These are phyloP conservation scores for Chloranthus sessilifolius DNA, from an alignment of 164 flowering plant genomes.

Conservation along the genomic window DNA sequence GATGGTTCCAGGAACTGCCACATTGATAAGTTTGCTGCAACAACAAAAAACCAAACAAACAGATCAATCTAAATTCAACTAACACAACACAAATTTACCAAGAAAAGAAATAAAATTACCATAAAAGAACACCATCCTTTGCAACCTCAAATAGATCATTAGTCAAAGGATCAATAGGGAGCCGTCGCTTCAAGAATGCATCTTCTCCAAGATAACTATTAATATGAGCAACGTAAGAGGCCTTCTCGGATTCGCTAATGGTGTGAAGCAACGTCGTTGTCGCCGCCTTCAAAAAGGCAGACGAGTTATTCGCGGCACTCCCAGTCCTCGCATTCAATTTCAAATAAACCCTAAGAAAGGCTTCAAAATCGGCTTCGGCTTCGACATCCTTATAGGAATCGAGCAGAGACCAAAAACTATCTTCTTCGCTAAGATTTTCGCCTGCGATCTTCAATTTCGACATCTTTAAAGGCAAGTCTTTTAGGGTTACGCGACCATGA, in stretches of 20 bases:
- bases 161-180: slow-evolving; percentile 72
- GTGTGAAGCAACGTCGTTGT: slow-evolving; percentile 86
- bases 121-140: slow-evolving; percentile 87
- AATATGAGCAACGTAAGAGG: slow-evolving; percentile 81
- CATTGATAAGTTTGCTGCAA: slow-evolving; percentile 81
- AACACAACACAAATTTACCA: not conserved
- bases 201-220: slow-evolving; percentile 76
- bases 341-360: slow-evolving; percentile 73
- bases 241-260: slow-evolving; percentile 81
- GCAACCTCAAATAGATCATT: slow-evolving; percentile 83
- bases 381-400: slow-evolving; percentile 41
- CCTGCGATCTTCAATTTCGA: slow-evolving; percentile 68
- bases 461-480: slow-evolving; percentile 68
- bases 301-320: slow-evolving; percentile 55
- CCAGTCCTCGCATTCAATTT: slow-evolving; percentile 56
- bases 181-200: slow-evolving; percentile 53
- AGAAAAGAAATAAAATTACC: slow-evolving; percentile 31
- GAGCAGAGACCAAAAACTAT: slow-evolving; percentile 47
- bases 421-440: slow-evolving; percentile 71
- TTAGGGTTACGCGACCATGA: slow-evolving; percentile 43
- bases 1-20: slow-evolving; percentile 84
- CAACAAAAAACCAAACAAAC: slow-evolving; percentile 1
- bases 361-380: slow-evolving; percentile 78
- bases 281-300: slow-evolving; percentile 80
- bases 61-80: not conserved